A percentile compares a stretch with the other conserved stretches of the same genome.
Conservation (phyloP, 2,329 filamentous ascomycete species). For the Monilinia laxa region DNA sequence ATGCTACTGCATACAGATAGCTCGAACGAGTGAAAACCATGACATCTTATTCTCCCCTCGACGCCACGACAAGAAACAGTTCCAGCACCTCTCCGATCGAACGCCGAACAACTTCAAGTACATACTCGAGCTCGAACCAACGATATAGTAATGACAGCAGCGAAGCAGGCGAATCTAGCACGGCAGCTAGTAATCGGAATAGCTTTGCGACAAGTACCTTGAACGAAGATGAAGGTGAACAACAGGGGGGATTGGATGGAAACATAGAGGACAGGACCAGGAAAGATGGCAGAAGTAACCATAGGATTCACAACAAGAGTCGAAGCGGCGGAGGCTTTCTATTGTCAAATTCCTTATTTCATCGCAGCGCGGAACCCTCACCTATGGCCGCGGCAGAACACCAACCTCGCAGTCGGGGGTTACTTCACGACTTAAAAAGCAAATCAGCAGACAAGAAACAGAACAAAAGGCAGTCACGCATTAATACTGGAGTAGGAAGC, state of each 20-base stretch:
- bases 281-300: slow-evolving; percentile 32
- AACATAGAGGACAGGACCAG: slow-evolving; percentile 12
- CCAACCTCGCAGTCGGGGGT: slow-evolving; percentile 28
- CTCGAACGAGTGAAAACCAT: slow-evolving; percentile 31
- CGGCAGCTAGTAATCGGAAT: slow-evolving; percentile 39
- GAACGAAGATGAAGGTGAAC: slow-evolving; percentile 21
- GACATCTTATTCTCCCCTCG: slow-evolving; percentile 30
- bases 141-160: slow-evolving; percentile 44
- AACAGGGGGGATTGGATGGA: slow-evolving; percentile 19
- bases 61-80: slow-evolving; percentile 32
- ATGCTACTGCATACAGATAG: slow-evolving; percentile 26
- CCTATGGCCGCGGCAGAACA: slow-evolving; percentile 19
- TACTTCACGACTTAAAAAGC: slow-evolving; percentile 34
- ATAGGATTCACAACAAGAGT: slow-evolving; percentile 35
- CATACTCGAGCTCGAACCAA: slow-evolving; percentile 30
- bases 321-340: slow-evolving; percentile 39
- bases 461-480: slow-evolving; percentile 32
- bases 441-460: slow-evolving; percentile 35
- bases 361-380: slow-evolving; percentile 10
- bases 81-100: slow-evolving; percentile 31
- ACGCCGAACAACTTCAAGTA: slow-evolving; percentile 31
- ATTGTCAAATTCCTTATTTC: slow-evolving; percentile 30
- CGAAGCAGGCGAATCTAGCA: slow-evolving; percentile 49
- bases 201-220: slow-evolving; percentile 27
- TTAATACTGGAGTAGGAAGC: slow-evolving; percentile 35